Evolutionary conservation across 2,329 filamentous ascomycete genomes (phyloP).

Genomic region (Ustilaginoidea virens): DNA sequence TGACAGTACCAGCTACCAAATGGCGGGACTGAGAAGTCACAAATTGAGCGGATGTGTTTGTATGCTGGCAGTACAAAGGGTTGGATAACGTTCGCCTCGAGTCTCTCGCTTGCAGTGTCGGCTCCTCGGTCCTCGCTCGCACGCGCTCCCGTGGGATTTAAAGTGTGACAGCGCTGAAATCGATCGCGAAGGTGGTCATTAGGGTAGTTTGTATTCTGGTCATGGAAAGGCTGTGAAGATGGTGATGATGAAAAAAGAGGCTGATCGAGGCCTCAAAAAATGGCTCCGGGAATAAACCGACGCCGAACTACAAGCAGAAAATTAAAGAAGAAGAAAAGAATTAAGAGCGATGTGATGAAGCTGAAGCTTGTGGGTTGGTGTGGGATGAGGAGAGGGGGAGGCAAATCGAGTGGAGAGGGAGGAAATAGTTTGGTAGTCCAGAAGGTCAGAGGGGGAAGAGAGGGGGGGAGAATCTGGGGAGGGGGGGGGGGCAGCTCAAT

Average conservation of each 20-base stretch:
- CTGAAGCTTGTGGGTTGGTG: constrained; percentile 5
- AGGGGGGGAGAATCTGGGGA: constrained; percentile 9
- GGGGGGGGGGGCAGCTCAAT: constrained; percentile 4
- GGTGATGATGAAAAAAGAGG: constrained; percentile 11
- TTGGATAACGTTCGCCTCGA: constrained; percentile 38
- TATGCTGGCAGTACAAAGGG: constrained; percentile 33
- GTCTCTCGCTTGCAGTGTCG: constrained; percentile 14
- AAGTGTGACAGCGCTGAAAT: constrained; percentile 49
- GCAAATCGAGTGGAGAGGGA: constrained; percentile 9
- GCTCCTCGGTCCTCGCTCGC: constrained; percentile 38
- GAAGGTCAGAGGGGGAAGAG: constrained; percentile 8
- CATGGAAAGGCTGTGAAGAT: constrained; percentile 24
- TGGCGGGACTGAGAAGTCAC: constrained; percentile 10
- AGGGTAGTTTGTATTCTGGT: constrained; percentile 23
- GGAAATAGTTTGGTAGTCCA: constrained; percentile 8
- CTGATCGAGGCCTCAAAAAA: constrained; percentile 15
- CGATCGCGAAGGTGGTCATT: constrained; percentile 37
- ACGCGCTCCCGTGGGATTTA: constrained; percentile 54
- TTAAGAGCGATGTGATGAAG: constrained; percentile 1
- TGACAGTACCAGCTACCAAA: too few species aligned
- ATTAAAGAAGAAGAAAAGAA: constrained; percentile 5
- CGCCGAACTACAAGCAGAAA: neutral
- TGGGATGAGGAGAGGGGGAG: constrained; percentile 10
- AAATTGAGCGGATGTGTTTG: constrained; percentile 11
- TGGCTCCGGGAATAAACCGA: too few species aligned